Base-by-base conservation (phyloP, 2,329 filamentous ascomycete species). In the Exserohilum rostratum region DNA sequence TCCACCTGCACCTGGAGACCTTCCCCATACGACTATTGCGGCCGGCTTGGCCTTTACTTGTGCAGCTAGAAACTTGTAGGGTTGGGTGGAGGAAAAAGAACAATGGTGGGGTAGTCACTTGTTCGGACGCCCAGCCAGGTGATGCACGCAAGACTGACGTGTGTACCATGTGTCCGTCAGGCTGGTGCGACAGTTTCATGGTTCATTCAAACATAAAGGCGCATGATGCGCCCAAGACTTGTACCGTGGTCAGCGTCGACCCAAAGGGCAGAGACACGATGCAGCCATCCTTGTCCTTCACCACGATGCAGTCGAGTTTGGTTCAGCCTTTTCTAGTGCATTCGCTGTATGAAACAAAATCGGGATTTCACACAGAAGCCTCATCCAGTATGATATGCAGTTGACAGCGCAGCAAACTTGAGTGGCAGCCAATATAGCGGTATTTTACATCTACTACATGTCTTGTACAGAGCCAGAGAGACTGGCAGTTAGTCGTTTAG, bases 401-500 rank as follows among this genome's bases (percentile, higher is more conserved):
- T 34, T 29, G 38, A 20, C 18, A 7, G 33, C 12, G 25, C 6
- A 30, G 20, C 17, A 17, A 18, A 48, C 13, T 27, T 18, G 13
- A n/a, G 20, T 7, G 31, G 35, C 12, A 7, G n/a, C n/a, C 22
- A 33, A 10, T 2, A 17, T 10, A 34, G 25, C 25, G 31, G 34
- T 30, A 11, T 46, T 33, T 51, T 42, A 46, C n/a, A 46, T 55
- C 33, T 55, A 51, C 47, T 55, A 55, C 47, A 45, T 45, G n/a
- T 46, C 54, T 64, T 66, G 50, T 66, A 70, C 58, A 64, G 40
- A 42, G 25, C 31, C 29, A 25, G 25, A 11, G 6, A 12, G 15
- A 42, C 3, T 18, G 18, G 31, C 7, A 25, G 33, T 58, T 68
- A 73, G 48, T 73, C 69, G 31, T 72, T 71, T 46, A 88, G 78